These are phyloP conservation scores for Magnusiomyces magnusii DNA, from an alignment of 1,139 yeast species.

Conservation along the genomic window DNA sequence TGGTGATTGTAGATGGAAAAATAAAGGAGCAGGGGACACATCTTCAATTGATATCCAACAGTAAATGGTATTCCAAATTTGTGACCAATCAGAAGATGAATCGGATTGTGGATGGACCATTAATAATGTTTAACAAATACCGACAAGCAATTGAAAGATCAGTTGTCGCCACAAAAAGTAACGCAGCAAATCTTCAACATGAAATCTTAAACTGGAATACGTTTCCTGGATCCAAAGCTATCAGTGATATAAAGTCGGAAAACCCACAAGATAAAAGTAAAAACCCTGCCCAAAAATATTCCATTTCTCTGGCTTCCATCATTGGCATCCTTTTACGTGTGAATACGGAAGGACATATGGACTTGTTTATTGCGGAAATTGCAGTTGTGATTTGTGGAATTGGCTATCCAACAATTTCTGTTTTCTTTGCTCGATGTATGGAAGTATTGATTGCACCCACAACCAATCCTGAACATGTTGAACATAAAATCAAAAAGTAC, in stretches of 20 bases:
- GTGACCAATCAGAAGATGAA: conserved; percentile 33
- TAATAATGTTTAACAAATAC: conserved; percentile 12
- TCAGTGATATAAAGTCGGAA: neutral
- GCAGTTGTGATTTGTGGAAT: conserved; percentile 34
- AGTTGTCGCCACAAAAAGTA: conserved; percentile 8
- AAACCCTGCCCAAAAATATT: neutral
- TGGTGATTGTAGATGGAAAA: conserved; percentile 38
- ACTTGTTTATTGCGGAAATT: conserved; percentile 29
- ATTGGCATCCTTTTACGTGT: conserved; percentile 22
- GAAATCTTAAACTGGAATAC: conserved; percentile 13
- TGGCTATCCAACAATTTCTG: conserved; percentile 37
- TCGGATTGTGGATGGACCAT: conserved; percentile 12
- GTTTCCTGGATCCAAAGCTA: neutral
- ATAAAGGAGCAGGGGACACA: conserved; percentile 41
- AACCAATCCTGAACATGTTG: conserved; percentile 29
- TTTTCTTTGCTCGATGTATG: conserved; percentile 35
- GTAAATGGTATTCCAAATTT: conserved; percentile 32
- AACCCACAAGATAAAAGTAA: neutral
- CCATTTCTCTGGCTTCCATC: conserved; percentile 15
- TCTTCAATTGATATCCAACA: conserved; percentile 29
- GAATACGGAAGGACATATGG: conserved; percentile 26
- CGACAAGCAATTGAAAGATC: conserved; percentile 9
- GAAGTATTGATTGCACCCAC: conserved; percentile 34
- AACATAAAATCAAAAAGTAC: conserved; percentile 32
- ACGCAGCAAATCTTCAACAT: conserved; percentile 9